These are phyloP conservation scores for Solanum hybrid DNA, from an alignment of 305 asterid genomes.

Conservation along the genomic window DNA sequence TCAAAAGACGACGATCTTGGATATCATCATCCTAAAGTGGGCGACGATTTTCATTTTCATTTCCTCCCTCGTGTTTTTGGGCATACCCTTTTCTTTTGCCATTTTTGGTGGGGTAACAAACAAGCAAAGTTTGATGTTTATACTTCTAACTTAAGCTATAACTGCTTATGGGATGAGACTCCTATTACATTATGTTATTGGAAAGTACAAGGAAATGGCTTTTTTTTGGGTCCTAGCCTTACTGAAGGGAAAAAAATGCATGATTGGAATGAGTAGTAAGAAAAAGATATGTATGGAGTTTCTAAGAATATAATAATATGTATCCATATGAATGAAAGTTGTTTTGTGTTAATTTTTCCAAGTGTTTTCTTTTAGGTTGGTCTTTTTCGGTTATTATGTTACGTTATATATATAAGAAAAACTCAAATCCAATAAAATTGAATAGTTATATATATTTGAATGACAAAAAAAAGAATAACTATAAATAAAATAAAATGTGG, in stretches of 20 bases:
- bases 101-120: not conserved
- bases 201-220: not conserved
- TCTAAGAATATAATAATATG: not conserved
- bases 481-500: not conserved
- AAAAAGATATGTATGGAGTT: not conserved
- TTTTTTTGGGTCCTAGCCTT: not conserved
- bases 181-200: not conserved
- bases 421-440: not conserved
- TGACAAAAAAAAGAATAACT: not conserved
- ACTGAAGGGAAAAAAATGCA: not conserved
- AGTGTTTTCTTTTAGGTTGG: not conserved
- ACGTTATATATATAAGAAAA: not conserved
- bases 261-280: not conserved
- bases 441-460: not conserved
- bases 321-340: not conserved
- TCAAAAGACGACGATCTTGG: not conserved
- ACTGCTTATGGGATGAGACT: not conserved
- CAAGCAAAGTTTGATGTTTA: not conserved
- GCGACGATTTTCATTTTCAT: not conserved
- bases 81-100: not conserved
- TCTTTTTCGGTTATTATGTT: not conserved
- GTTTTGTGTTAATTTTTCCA: not conserved
- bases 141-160: not conserved
- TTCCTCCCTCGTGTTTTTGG: not conserved
- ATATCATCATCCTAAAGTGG: not conserved